A percentile compares a stretch with the other conserved stretches of the same genome.
Conservation (phyloP, 805 yeast genomes). For the Wickerhamiella azymoides region DNA sequence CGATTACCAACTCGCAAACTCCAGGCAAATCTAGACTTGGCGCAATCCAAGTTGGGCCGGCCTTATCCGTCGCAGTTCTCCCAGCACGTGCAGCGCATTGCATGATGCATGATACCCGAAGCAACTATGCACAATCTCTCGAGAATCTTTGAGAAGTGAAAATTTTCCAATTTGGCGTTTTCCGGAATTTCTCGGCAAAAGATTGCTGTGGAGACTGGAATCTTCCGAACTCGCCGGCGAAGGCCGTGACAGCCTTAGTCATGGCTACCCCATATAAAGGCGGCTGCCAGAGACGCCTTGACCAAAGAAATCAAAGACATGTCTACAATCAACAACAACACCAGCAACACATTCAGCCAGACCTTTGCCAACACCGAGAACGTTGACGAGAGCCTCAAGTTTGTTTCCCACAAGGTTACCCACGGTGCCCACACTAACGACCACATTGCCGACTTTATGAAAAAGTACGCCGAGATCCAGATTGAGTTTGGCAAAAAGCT, state of each 20-base stretch:
- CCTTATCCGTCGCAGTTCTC: neutral
- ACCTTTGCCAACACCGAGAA: neutral
- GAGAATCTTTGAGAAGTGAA: too few species aligned
- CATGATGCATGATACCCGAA: neutral
- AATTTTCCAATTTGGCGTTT: too few species aligned
- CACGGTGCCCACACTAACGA: constrained; percentile 44
- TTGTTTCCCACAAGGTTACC: constrained; percentile 32
- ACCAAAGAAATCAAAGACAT: neutral
- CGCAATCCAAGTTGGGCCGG: neutral
- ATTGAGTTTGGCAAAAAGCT: constrained; percentile 36
- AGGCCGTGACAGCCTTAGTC: neutral
- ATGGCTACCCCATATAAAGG: neutral
- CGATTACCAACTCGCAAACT: too few species aligned
- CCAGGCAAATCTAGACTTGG: neutral
- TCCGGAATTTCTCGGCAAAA: too few species aligned
- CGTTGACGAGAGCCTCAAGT: constrained; percentile 1
- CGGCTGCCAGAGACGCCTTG: neutral
- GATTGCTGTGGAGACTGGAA: neutral
- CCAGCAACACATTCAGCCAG: neutral
- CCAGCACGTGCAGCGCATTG: neutral
- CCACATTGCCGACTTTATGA: constrained; percentile 48
- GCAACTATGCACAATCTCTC: too few species aligned
- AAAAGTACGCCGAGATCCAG: constrained; percentile 38
- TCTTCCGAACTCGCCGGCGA: neutral
- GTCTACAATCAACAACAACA: neutral